These are phyloP conservation scores for Ganoderma boninense DNA, from an alignment of 1,284 basidiomycete species.

Conservation along the genomic window DNA sequence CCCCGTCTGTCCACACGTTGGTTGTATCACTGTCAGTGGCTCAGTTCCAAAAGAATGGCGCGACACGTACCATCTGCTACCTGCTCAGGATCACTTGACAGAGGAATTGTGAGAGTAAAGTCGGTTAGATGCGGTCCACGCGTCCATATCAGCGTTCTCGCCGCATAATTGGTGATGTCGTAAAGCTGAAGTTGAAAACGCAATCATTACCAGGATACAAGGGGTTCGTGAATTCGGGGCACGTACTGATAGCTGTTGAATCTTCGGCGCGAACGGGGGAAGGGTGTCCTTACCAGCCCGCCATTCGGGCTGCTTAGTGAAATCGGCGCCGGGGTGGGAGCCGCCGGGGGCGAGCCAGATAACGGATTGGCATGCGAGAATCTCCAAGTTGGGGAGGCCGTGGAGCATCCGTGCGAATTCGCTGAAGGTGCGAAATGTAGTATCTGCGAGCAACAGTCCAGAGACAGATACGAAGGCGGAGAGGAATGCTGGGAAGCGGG, in stretches of 20 bases:
- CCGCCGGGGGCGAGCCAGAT: neutral
- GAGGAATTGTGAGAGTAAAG: neutral
- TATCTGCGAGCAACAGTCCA: no score
- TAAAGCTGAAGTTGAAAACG: neutral
- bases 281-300: neutral
- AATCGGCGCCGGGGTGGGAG: no score
- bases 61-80: neutral
- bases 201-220: neutral
- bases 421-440: neutral
- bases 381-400: neutral
- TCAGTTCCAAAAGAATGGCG: no score
- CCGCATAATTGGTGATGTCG: neutral
- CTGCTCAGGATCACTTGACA: neutral
- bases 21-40: no score
- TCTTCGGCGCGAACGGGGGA: neutral
- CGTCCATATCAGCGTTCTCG: neutral
- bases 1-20: neutral
- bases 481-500: neutral
- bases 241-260: neutral
- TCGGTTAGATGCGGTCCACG: neutral
- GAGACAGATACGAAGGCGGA: neutral
- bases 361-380: neutral
- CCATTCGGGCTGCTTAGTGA: neutral
- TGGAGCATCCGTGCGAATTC: neutral
- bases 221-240: no score